Evolutionary conservation across 2,329 filamentous ascomycete genomes (phyloP).

Genomic region (Coccinonectria pachysandricola): DNA sequence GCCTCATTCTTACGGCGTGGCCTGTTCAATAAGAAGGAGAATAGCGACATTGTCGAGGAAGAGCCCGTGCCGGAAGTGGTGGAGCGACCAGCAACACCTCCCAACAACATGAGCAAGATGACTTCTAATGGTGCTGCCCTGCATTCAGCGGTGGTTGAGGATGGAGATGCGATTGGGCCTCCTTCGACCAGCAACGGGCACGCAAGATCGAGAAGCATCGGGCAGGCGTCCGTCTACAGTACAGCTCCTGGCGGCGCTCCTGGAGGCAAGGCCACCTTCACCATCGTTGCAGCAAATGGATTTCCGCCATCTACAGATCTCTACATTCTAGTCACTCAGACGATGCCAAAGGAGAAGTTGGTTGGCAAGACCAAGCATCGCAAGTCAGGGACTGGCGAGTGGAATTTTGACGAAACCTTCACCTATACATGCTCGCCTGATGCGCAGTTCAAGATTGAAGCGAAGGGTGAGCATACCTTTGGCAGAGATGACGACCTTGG

Average conservation of each 20-base stretch:
- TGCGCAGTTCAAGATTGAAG: constrained; percentile 74
- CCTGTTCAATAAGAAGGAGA: constrained; percentile 63
- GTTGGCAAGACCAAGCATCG: constrained; percentile 88
- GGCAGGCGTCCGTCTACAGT: constrained; percentile 57
- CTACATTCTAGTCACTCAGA: constrained; percentile 62
- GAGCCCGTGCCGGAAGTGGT: constrained; percentile 32
- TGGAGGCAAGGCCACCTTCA: constrained; percentile 68
- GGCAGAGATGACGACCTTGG: constrained; percentile 76
- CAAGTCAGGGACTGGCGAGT: constrained; percentile 57
- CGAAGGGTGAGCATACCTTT: constrained; percentile 77
- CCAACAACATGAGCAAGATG: constrained; percentile 26
- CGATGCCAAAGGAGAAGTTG: constrained; percentile 61
- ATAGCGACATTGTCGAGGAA: constrained; percentile 44
- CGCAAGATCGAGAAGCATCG: constrained; percentile 46
- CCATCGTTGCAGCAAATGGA: constrained; percentile 65
- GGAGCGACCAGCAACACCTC: constrained; percentile 28
- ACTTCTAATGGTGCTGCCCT: constrained; percentile 27
- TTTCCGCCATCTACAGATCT: constrained; percentile 69
- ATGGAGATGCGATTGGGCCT: constrained; percentile 16
- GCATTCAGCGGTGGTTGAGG: constrained; percentile 29
- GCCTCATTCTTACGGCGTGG: constrained; percentile 85
- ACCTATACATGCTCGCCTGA: constrained; percentile 70
- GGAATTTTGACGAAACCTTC: constrained; percentile 70
- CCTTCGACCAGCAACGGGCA: constrained; percentile 29
- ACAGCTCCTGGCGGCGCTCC: constrained; percentile 50